Evolutionary conservation across 2,329 filamentous ascomycete species (phyloP), one percentile per base, ranked within the genome.

Genomic region (Conoideocrella luteorostrata): DNA sequence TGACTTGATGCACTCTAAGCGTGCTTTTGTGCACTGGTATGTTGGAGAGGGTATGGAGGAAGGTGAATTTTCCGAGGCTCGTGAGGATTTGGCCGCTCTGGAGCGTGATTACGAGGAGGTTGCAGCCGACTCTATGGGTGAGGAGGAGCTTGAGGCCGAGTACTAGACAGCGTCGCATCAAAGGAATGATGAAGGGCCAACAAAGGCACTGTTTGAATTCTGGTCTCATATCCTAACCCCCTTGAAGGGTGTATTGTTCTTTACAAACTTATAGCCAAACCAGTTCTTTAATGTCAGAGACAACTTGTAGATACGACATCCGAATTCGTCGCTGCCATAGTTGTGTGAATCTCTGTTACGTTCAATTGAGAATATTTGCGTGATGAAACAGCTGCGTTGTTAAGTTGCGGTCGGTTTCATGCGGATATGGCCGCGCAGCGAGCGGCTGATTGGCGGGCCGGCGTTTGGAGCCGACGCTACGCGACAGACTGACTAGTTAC

Each of bases 21-120:
- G 93, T 77, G 93, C 93, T 51, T 98, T 98, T 74, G 93, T 98
- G 54, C 93, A 98, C 76, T 98, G 93, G 93, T 98, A 97, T 63
- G 93, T 98, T 65, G 93, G 93, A 75, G 93, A 97, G 79, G 93
- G 93, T 82, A 98, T 98, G 93, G 93, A 98, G 80, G 93, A 98
- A 72, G 93, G 93, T 71, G 93, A 98, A 74, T 98, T 98, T 82
- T 95, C 88, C 46, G 93, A 98, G 78, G 93, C 93, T 53, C 90
- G 93, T 69, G 93, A 98, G 76, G 93, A 98, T 74, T 76, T 98
- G 68, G 93, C 93, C 67, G 93, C 93, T 58, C 80, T 98, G 52
- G 93, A 98, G 82, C 85, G 90, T 58, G 91, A 98, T 68, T 98
- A 98, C 74, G 91, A 96, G 75, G 93, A 98, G 75, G 93, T 97